These are phyloP conservation scores for Solanum appendiculatum DNA, from an alignment of 257 asterid species.

Conservation along the genomic window DNA sequence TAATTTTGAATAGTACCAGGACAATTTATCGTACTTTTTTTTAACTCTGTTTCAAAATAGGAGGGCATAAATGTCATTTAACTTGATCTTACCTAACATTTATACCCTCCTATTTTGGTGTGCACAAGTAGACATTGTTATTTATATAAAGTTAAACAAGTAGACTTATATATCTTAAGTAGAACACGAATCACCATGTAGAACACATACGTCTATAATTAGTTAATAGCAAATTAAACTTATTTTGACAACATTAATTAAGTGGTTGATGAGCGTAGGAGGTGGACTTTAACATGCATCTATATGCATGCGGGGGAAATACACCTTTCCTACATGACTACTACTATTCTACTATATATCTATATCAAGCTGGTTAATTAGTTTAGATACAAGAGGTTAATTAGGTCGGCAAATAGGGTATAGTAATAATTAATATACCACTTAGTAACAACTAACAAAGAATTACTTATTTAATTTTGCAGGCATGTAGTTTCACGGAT, in stretches of 20 bases:
- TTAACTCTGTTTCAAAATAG: too few relatives aligned
- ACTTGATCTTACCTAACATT: too few relatives aligned
- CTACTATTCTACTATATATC: neutral
- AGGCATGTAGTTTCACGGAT: neutral
- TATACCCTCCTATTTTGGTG: neutral
- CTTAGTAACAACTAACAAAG: neutral
- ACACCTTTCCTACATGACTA: neutral
- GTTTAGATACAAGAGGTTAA: neutral
- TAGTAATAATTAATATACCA: neutral
- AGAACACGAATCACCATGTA: neutral
- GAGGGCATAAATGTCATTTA: too few relatives aligned
- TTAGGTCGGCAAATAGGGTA: neutral
- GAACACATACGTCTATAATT: neutral
- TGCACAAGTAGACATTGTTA: too few relatives aligned
- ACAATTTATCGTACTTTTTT: neutral
- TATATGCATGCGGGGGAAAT: neutral
- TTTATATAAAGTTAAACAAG: too few relatives aligned
- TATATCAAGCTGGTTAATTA: neutral
- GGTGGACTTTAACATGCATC: neutral
- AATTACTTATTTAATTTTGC: neutral
- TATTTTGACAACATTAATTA: neutral
- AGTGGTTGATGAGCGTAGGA: neutral
- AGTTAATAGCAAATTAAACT: neutral
- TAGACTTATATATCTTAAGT: too few relatives aligned
- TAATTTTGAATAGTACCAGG: neutral